Evolutionary conservation across 2,329 filamentous ascomycete genomes (phyloP), one percentile per base, ranked within the genome.

Genomic region (Fusarium sp.): DNA sequence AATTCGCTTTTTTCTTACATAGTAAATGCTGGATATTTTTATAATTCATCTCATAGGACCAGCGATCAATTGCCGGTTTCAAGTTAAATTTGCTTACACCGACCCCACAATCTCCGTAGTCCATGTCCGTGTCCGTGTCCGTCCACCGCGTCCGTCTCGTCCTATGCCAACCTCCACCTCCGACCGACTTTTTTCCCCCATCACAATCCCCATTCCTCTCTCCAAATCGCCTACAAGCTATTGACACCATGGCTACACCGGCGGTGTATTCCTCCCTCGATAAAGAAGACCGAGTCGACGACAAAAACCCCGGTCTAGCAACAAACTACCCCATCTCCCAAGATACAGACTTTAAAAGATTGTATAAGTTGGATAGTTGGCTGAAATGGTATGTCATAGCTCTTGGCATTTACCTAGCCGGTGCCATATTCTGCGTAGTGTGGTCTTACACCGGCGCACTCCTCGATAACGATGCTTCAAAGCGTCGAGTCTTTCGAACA

Each of bases 381-480:
- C 15, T 76, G 14, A 76, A 69, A 44, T 51, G 52, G 7, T 75
- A 76, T 33, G 62, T 76, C 6, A 73, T 76, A 3, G 41, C 63
- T 7, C 41, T 76, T 14, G 55, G 28, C 5, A 1, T 75, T 0
- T 76, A 76, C 48, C 55, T 76, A 3, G 57, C 15, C 0, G 74
- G 63, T 1, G 60, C 74, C 1, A 31, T 76, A 1, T 56, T 66
- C 24, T 67, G 62, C 0, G 14, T 76, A 4, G 74, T 22, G 0
- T 76, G 74, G 74, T 75, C 74, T 1, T 76, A 76, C 12, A 76
- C 74, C 1, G 74, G 74, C 4, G 71, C 74, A 8, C 17, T 70
- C 0, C 54, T 76, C 1, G 74, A 76, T 14, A 55, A 49, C 10
- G 74, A 76, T 22, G 71, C 57, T 13, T 76, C 74, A 17, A 76